Evolutionary conservation across 1,284 basidiomycete species (phyloP), one percentile per base, ranked within the genome.

Genomic region (Apiotrichum montevideense): DNA sequence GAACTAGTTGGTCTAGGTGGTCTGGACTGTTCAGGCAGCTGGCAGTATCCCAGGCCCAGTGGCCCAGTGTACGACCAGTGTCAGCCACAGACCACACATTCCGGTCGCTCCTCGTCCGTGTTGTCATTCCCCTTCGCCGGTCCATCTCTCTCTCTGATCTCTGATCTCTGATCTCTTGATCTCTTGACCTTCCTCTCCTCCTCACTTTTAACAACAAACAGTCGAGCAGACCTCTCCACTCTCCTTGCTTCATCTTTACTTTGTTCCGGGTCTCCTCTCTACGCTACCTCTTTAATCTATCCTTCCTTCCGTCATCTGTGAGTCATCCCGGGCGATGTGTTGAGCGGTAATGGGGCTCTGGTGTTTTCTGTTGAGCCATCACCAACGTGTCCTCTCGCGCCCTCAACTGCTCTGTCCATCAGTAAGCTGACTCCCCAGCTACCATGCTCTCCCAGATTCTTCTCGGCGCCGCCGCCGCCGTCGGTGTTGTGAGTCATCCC

Each of bases 371-470:
- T 32, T 14, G 11, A 21, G 21, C 21, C 21, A 21, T 21, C 21
- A 21, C 21, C 21, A 21, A 21, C 21, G 21, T 21, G 21, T 8
- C 44, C 29, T 21, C 21, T 21, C 21, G 21, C 21, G 21, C 21
- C 21, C 21, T 13, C 37, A 39, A 39, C 37, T 39, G 8, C 37
- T 39, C 37, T 39, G 37, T 39, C 37, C 13, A 21, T 21, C 21
- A 21, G 21, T 21, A 21, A 21, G 21, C 37, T 39, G 13, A 39
- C 37, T 39, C 37, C 14, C 15, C 32, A 46, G 34, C 45, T 14
- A 46, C 13, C 34, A 58, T 58, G 57, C 11, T 58, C 39, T 40
- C 57, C 15, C 53, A 44, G 41, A 33, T 49, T 15, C 33, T 58
- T 29, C 46, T 52, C 32, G 57, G 57, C 35, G 57, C 46, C 35